Evolutionary conservation across 768 basidiomycete species (phyloP).

Genomic region (Russula brevipes): DNA sequence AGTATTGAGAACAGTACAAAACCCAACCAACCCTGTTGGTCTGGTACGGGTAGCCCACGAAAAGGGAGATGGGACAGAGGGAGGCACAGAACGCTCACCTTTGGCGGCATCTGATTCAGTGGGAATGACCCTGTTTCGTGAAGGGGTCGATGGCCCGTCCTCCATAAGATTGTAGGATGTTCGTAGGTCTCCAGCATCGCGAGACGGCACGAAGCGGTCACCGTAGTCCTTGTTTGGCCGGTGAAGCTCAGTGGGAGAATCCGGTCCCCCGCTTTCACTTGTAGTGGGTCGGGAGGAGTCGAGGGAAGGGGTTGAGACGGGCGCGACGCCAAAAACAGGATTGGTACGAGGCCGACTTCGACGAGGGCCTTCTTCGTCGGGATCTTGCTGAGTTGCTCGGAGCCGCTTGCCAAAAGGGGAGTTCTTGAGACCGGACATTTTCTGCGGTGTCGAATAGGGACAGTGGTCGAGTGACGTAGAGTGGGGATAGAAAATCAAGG

Average conservation of each 20-base stretch:
- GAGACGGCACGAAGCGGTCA: slow-evolving; percentile 60
- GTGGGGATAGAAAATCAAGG: slow-evolving; percentile 25
- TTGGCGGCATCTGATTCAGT: slow-evolving; percentile 44
- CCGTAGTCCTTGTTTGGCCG: slow-evolving; percentile 35
- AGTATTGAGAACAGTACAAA: not conserved
- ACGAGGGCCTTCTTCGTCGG: slow-evolving; percentile 50
- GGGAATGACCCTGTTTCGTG: slow-evolving; percentile 39
- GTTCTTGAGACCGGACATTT: slow-evolving; percentile 76
- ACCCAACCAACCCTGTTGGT: not conserved
- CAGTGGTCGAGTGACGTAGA: slow-evolving; percentile 21
- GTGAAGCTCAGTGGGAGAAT: slow-evolving; percentile 33
- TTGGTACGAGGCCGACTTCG: slow-evolving; percentile 49
- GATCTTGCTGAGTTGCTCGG: slow-evolving; percentile 62
- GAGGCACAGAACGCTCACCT: slow-evolving; percentile 29
- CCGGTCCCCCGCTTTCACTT: slow-evolving; percentile 50
- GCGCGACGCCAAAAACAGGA: slow-evolving; percentile 48
- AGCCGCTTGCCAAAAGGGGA: slow-evolving; percentile 80
- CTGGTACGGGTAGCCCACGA: not conserved
- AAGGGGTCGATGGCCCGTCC: slow-evolving; percentile 37
- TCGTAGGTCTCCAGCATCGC: slow-evolving; percentile 55
- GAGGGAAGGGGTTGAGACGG: slow-evolving; percentile 50
- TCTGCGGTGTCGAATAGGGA: slow-evolving; percentile 7
- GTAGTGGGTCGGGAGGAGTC: slow-evolving; percentile 49
- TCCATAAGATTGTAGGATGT: slow-evolving; percentile 59
- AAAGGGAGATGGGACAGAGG: not conserved